Percentiles rank a stretch among this genome's conserved stretches.
phyloP scores from a whole-genome alignment of 2,329 filamentous ascomycete genomes.

The Penicillium freii region DNA sequence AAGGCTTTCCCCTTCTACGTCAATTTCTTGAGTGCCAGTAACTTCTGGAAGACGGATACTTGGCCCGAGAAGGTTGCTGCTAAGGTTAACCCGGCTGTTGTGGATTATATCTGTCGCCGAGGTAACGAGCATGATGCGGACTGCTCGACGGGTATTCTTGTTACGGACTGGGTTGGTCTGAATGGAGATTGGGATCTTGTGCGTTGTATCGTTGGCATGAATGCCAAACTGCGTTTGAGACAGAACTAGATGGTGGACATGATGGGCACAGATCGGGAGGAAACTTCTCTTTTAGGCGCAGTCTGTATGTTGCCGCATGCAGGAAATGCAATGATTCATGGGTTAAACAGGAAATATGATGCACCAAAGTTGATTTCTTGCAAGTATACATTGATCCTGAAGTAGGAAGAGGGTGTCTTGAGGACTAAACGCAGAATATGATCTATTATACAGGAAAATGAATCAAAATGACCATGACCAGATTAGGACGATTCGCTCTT shows the following conservation, averaged over 20 bases:
- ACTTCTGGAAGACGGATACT: constrained; percentile 88
- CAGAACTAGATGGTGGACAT: constrained; percentile 16
- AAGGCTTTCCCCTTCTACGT: constrained; percentile 68
- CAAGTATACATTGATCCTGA: constrained; percentile 25
- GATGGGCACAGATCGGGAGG: background rate
- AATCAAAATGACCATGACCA: constrained; percentile 12
- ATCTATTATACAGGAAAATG: constrained; percentile 39
- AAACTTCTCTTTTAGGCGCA: background rate
- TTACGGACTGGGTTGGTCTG: constrained; percentile 90
- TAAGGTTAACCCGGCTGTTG: constrained; percentile 77
- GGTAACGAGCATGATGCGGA: constrained; percentile 60
- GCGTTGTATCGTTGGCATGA: constrained; percentile 86
- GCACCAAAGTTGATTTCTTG: constrained; percentile 15
- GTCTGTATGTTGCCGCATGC: background rate
- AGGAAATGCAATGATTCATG: background rate
- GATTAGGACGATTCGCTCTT: constrained; percentile 35
- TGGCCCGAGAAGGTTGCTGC: constrained; percentile 93
- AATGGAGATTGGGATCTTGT: constrained; percentile 89
- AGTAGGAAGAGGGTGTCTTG: constrained; percentile 17
- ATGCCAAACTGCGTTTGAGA: constrained; percentile 58
- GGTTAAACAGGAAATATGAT: background rate
- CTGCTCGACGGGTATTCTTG: constrained; percentile 79
- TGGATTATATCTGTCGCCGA: constrained; percentile 56
- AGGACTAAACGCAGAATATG: constrained; percentile 27
- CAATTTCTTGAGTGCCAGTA: constrained; percentile 87